Conservation (phyloP, 306 rosid genomes). For the Cicer chorassanicum region DNA sequence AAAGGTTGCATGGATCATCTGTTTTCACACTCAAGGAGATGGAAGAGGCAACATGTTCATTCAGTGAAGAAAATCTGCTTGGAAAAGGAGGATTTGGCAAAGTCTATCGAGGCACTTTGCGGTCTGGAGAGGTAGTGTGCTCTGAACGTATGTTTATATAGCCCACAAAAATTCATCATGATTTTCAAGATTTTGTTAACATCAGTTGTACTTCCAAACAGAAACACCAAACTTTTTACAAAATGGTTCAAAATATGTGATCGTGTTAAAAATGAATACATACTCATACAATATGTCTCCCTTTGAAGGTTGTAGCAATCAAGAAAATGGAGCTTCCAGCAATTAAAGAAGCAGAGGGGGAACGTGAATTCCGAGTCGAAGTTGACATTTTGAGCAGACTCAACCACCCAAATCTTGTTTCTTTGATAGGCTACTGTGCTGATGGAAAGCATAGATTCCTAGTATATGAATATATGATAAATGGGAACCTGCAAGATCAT, state of each 20-base stretch:
- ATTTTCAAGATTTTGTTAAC: conserved; percentile 29
- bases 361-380: conserved; percentile 87
- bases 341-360: conserved; percentile 84
- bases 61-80: conserved; percentile 79
- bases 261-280: conserved; percentile 38
- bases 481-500: conserved; percentile 92
- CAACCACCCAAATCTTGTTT: conserved; percentile 90
- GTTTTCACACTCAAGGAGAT: conserved; percentile 85
- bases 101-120: conserved; percentile 76
- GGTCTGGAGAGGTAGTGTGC: conserved; percentile 76
- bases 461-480: conserved; percentile 85
- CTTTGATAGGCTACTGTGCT: conserved; percentile 91
- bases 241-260: conserved; percentile 32
- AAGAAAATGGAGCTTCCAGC: conserved; percentile 93
- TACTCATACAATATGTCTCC: conserved; percentile 43
- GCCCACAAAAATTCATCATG: conserved; percentile 24
- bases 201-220: conserved; percentile 5
- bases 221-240: conserved; percentile 7
- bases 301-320: conserved; percentile 78
- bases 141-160: not conserved
- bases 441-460: conserved; percentile 94
- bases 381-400: conserved; percentile 95
- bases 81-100: conserved; percentile 98
- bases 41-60: conserved; percentile 91
- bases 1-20: conserved; percentile 76